Evolutionary conservation across 208 protist species (phyloP).

Genomic region (Wallacemonas sp.): DNA sequence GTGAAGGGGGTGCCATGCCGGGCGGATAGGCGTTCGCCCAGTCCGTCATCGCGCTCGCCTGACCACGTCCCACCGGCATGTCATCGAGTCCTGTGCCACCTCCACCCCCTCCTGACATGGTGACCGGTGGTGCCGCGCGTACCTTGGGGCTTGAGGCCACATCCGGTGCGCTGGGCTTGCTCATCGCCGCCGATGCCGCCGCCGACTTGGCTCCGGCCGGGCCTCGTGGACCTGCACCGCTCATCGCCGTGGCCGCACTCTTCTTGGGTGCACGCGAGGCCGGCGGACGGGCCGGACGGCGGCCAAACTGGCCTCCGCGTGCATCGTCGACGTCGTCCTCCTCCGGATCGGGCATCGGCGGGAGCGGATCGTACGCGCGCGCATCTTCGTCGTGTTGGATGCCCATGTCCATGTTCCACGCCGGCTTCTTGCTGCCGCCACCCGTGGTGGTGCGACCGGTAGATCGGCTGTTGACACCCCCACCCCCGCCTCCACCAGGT

Average conservation of each 20-base stretch:
- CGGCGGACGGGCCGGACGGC: not conserved
- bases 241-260: slow-evolving; percentile 9
- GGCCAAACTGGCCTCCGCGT: not conserved
- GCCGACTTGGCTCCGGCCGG: too few relatives aligned
- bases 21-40: slow-evolving; percentile 52
- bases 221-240: too few relatives aligned
- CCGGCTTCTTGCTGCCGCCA: slow-evolving; percentile 29
- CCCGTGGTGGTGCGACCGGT: not conserved
- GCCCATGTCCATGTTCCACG: slow-evolving; percentile 68
- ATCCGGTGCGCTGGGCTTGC: not conserved
- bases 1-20: slow-evolving; percentile 24
- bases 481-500: too few relatives aligned
- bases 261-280: slow-evolving; percentile 6
- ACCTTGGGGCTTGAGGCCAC: not conserved
- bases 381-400: slow-evolving; percentile 24
- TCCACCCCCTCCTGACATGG: not conserved
- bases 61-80: slow-evolving; percentile 41
- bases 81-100: slow-evolving; percentile 45
- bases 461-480: too few relatives aligned
- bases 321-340: slow-evolving; percentile 7
- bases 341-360: slow-evolving; percentile 4
- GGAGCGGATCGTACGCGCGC: slow-evolving; percentile 4
- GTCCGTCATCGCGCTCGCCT: slow-evolving; percentile 28
- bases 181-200: slow-evolving; percentile 15
- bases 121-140: not conserved